Evolutionary conservation across 176 grass and related monocot genomes (phyloP), one percentile per base, ranked within the genome.

Genomic region (Raddia distichophylla): DNA sequence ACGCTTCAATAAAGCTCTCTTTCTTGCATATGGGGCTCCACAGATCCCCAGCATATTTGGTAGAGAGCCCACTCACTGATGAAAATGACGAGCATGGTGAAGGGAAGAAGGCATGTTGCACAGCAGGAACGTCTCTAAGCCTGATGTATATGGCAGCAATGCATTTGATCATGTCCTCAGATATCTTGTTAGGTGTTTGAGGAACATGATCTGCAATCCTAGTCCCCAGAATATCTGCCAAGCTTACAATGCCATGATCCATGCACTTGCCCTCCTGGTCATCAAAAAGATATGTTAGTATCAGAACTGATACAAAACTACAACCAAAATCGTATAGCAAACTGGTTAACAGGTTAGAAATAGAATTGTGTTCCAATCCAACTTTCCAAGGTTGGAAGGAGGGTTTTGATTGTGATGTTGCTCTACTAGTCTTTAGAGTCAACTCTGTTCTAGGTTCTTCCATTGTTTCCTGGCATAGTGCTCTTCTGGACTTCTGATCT

Each of bases 81-180:
- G 93, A 98, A 75, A 98, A 98, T 18, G 96, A 98, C 45, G 96
- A 98, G 87, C 90, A 91, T 0, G 96, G 86, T 45, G 96, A 98
- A 53, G 90, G 94, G 61, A 88, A 77, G 69, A 93, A 79, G 18
- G 77, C 67, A 10, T 79, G 78, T 74, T 83, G 74, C 46, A 77
- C 71, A 3, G 79, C 43, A 9, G 84, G 71, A 7, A 76, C 47
- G 1, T 91, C 88, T 79, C 73, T 91, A 16, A 93, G 73, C 64
- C 81, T 91, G 32, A 89, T 60, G 75, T 90, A 99, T 75, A 99
- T 90, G 37, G 87, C 82, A 77, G 90, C 84, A 88, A 99, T 91
- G 88, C 72, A 85, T 79, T 89, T 92, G 64, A 99, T 84, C 88
- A 99, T 90, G 82, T 95, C 96, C 77, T 99, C 96, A 1, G 96